Base-by-base conservation (phyloP, 495 filamentous ascomycete species). In the Tuber indicum region DNA sequence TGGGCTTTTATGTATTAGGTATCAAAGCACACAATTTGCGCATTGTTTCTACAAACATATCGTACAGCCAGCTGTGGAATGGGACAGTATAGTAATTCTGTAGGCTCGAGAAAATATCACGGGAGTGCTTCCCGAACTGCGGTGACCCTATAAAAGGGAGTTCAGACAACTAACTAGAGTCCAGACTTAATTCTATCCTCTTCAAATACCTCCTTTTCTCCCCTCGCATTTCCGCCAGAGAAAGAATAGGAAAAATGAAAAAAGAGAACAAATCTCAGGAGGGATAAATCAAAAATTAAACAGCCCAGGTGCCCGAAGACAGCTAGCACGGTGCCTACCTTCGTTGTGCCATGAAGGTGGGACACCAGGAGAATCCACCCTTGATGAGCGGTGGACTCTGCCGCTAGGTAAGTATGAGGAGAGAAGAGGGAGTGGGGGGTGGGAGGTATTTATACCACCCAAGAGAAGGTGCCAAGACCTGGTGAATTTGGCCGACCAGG, bases 321-420 rank as follows among this genome's bases (percentile, higher is more conserved):
- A 66, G 26, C 58, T 66, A 14, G 58, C 58, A 14, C 0, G 7
- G 58, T 19, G 32, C 16, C 58, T 17, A 36, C 32, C 26, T 36
- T 66, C 26, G 58, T 19, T 16, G 58, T 66, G 26, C 32, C 36
- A 66, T 66, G 26, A 66, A 66, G 14, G 26, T 19, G 12, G 26
- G 14, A 36, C 58, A 36, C 58, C 14, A 19, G 14, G 58, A 66
- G 58, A 36, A 66, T 66, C 58, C 32, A 66, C 26, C 26, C 32
- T 32, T 17, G 0, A 17, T 66, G 58, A 32, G 58, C 58, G 58
- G 58, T 16, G 26, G 26, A 36, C 26, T 26, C 58, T 66, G 58
- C 58, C 14, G 16, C 58, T 19, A 66, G 58, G 58, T 66, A 66
- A 66, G 58, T 66, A 66, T 62, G n/a, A 62, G 49, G 49, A 58